Base-by-base conservation (phyloP, 129 eudicot genomes). In the Arctium lappa region DNA sequence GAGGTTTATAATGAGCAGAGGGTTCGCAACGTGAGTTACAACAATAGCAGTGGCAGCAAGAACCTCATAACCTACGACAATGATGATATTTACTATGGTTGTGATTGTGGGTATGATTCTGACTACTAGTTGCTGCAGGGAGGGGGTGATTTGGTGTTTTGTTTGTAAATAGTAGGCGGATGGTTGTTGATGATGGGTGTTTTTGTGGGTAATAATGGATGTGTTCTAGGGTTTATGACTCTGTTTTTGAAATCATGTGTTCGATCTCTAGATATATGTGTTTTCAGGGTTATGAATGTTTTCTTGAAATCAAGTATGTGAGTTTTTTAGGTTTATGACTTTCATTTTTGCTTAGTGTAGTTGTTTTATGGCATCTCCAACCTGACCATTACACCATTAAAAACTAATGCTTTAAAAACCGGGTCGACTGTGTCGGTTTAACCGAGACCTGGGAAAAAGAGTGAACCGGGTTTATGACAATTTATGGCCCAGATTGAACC, bases 1-100 rank as follows among this genome's bases (percentile, higher is more conserved):
- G 88, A 86, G 76, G 66, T 62, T 31, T 72, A 63, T 18, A 42
- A 8, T 31, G 82, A 81, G 69, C 80, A 76, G 75, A 86, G 80
- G 83, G 73, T 86, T 84, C 87, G 80, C 2, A 34, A 82, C 48
- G 80, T 73, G n/a, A 75, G 69, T 29, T 65, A 13, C 13, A 29
- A 32, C 42, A 77, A 40, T 6, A 69, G 8, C 36, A 27, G 10
- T 48, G 70, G 71, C 37, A 50, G 34, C 65, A 75, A 75, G 34
- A 22, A 53, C 22, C 11, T 11, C 7, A 27, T 78, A 40, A 18
- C 6, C 27, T 78, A 63, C 12, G 60, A 37, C 8, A n/a, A 30
- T 63, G 74, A 44, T 37, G 34, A 16, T 36, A 60, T 2, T 12
- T 34, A 29, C 0, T 1, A 48, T 5, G 15, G 69, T 30, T 56